Conservation (phyloP, 108 stramenopile genomes). For the Cyclotella choctawhatcheeana region DNA sequence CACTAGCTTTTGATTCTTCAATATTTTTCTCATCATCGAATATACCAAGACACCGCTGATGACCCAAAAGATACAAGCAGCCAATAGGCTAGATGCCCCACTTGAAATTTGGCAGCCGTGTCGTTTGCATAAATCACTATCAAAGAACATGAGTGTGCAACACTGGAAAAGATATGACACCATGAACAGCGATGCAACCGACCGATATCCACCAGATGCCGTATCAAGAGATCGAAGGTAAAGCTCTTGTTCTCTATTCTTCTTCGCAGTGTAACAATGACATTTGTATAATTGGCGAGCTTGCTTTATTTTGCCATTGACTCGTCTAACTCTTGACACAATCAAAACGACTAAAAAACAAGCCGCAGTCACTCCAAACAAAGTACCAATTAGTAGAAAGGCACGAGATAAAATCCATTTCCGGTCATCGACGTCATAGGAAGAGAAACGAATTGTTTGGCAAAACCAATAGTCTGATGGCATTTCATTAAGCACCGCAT, state of each 20-base stretch:
- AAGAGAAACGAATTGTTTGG: constrained; percentile 18
- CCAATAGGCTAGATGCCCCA: constrained; percentile 29
- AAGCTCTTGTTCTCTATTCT: constrained; percentile 1
- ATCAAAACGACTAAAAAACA: constrained; percentile 18
- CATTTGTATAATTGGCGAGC: background rate
- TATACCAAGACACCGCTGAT: constrained; percentile 28
- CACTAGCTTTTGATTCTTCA: constrained; percentile 5
- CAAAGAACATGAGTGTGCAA: constrained; percentile 31
- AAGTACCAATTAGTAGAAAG: constrained; percentile 26
- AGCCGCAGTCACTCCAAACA: constrained; percentile 15
- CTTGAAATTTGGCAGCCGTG: constrained; percentile 26
- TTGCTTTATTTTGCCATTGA: constrained; percentile 9
- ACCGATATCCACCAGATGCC: constrained; percentile 21
- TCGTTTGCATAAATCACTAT: constrained; percentile 33
- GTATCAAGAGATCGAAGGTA: constrained; percentile 15
- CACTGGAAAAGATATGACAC: constrained; percentile 33
- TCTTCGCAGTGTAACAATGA: background rate
- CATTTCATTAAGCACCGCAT: constrained; percentile 10
- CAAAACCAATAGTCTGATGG: constrained; percentile 29
- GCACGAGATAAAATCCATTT: constrained; percentile 29
- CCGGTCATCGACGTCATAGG: constrained; percentile 18
- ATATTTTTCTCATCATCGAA: constrained; percentile 23
- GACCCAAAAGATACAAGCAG: constrained; percentile 41
- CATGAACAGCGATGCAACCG: constrained; percentile 31
- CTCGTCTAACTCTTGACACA: constrained; percentile 1